Percentiles rank a stretch among this genome's conserved stretches.
These are phyloP conservation scores for Flaveria sonorensis DNA, from an alignment of 129 eudicot species.

Conservation along the genomic window DNA sequence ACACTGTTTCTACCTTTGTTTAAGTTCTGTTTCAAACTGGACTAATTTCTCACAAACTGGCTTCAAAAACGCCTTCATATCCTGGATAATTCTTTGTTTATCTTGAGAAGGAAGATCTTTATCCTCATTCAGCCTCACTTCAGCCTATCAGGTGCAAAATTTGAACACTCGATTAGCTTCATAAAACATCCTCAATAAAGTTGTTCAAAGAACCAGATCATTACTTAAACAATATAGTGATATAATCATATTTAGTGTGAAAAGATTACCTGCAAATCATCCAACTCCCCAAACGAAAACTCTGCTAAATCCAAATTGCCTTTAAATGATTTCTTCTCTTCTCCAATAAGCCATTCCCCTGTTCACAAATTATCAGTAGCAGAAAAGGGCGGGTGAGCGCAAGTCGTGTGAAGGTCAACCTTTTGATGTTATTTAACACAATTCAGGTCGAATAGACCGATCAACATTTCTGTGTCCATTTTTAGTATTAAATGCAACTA, in stretches of 20 bases:
- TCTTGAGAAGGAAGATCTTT: conserved; percentile 55
- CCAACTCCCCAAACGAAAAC: conserved; percentile 92
- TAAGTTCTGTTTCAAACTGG: conserved; percentile 73
- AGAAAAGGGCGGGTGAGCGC: no score
- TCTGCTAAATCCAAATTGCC: conserved; percentile 74
- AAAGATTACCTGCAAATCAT: conserved; percentile 82
- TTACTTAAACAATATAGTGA: background rate
- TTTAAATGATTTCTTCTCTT: conserved; percentile 69
- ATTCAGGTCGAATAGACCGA: background rate
- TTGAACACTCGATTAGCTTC: background rate
- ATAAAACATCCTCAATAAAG: background rate
- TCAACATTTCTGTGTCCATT: background rate
- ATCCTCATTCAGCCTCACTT: conserved; percentile 59
- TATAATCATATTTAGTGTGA: background rate
- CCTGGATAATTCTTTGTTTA: conserved; percentile 54
- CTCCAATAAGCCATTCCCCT: conserved; percentile 92
- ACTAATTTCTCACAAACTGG: conserved; percentile 67
- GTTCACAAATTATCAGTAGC: conserved; percentile 3
- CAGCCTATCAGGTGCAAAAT: conserved; percentile 34
- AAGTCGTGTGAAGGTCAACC: background rate
- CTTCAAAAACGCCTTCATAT: conserved; percentile 59
- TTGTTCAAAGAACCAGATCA: background rate
- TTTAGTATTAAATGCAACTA: background rate
- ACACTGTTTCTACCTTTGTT: conserved; percentile 46
- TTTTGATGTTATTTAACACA: background rate